These are phyloP conservation scores for Talaromyces sp. DNA, from an alignment of 2,329 filamentous ascomycete species.

Conservation along the genomic window DNA sequence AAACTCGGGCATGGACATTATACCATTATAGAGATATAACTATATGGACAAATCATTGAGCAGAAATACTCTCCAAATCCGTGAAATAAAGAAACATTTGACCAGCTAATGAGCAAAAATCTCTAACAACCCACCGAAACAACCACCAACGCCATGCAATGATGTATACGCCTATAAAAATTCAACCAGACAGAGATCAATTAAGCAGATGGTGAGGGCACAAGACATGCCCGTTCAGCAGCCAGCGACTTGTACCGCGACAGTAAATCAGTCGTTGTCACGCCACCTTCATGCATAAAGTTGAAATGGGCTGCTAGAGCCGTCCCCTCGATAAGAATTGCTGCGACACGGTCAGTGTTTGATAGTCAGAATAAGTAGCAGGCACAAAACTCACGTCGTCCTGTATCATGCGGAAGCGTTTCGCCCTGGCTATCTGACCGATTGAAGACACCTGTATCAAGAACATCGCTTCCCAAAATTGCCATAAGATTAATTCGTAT, in stretches of 20 bases:
- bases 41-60: too few relatives aligned
- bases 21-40: too few relatives aligned
- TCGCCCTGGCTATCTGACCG: background rate
- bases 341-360: background rate
- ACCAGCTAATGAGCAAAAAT: too few relatives aligned
- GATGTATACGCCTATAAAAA: background rate
- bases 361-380: background rate
- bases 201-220: background rate
- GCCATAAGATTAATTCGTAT: constrained; percentile 3
- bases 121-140: background rate
- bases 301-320: constrained; percentile 11
- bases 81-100: too few relatives aligned
- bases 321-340: constrained; percentile 7
- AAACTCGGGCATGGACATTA: too few relatives aligned
- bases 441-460: constrained; percentile 1
- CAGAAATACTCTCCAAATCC: background rate
- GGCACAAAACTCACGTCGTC: background rate
- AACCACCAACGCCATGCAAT: background rate
- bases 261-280: background rate
- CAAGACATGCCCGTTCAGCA: background rate
- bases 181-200: background rate
- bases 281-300: constrained; percentile 6
- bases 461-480: background rate
- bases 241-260: constrained; percentile 2
- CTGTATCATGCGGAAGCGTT: background rate